These are phyloP conservation scores for Angophora floribunda DNA, from an alignment of 345 rosid species.

Conservation along the genomic window DNA sequence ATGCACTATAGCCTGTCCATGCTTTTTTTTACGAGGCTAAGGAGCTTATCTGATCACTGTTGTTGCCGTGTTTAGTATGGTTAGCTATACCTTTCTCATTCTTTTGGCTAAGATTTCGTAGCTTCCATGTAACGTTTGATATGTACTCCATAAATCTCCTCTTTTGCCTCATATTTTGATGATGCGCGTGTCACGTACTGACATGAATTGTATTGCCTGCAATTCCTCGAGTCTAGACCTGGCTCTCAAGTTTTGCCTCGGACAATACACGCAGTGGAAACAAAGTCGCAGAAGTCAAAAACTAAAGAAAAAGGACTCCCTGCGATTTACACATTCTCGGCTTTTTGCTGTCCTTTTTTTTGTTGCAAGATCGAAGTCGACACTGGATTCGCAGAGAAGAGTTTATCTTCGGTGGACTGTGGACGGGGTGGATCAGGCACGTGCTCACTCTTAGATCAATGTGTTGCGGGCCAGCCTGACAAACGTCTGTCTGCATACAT, in stretches of 20 bases:
- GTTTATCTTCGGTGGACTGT: neutral
- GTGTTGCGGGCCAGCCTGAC: neutral
- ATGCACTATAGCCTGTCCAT: neutral
- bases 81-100: neutral
- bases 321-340: neutral
- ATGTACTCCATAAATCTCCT: neutral
- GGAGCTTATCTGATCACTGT: neutral
- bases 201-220: neutral
- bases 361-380: neutral
- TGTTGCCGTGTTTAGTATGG: neutral
- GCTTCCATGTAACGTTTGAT: neutral
- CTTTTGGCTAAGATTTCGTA: neutral
- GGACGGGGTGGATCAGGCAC: neutral
- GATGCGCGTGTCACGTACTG: neutral
- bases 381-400: neutral
- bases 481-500: neutral
- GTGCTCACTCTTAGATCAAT: neutral
- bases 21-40: neutral
- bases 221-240: neutral
- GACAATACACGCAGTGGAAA: neutral
- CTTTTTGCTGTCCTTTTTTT: neutral
- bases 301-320: neutral
- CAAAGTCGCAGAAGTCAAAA: neutral
- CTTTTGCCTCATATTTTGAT: neutral
- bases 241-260: neutral